Conservation (phyloP, 345 rosid species). For the Eucalyptus urophylla region DNA sequence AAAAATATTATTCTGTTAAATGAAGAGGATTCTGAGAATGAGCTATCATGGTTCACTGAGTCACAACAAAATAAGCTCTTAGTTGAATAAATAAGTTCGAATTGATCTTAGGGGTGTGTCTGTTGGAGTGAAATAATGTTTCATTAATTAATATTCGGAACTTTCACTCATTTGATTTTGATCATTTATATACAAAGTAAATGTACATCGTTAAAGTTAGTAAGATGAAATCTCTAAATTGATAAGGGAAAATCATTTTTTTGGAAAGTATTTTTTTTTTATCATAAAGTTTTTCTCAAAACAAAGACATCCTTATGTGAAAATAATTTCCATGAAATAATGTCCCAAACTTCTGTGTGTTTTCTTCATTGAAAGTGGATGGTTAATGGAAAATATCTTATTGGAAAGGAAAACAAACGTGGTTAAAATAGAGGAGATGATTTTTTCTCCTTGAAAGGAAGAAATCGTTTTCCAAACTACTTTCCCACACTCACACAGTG, state of each 20-base stretch:
- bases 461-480: background rate
- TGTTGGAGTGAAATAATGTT: background rate
- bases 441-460: background rate
- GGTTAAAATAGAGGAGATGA: background rate
- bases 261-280: background rate
- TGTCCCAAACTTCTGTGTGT: background rate
- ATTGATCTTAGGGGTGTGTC: background rate
- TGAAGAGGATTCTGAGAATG: background rate
- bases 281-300: background rate
- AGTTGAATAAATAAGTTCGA: background rate
- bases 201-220: too few relatives aligned
- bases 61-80: background rate
- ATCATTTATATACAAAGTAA: background rate
- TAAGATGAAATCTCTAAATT: background rate
- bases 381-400: background rate
- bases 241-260: background rate
- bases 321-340: background rate
- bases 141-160: background rate
- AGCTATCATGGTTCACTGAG: background rate
- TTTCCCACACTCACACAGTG: background rate
- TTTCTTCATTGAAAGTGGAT: background rate
- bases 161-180: background rate
- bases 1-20: too few relatives aligned
- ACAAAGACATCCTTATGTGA: background rate
- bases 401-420: background rate